Evolutionary conservation across 176 grass and related monocot species (phyloP), one percentile per base, ranked within the genome.

Genomic region (Themeda triandra): DNA sequence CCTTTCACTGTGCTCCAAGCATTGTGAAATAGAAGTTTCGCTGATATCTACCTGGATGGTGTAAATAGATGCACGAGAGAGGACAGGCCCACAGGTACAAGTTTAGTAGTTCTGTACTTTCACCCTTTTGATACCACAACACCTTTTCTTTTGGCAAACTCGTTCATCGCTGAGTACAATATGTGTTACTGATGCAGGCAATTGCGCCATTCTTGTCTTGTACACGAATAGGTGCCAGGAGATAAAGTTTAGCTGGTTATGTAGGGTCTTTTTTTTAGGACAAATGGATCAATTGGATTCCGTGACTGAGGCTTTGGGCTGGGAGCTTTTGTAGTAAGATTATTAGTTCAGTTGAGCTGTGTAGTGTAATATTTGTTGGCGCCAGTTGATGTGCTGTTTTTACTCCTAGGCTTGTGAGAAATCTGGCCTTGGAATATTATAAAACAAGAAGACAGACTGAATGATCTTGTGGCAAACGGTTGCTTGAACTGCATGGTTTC

Each of bases 51-150:
- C 4, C 17, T 62, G 46, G 67, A 73, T 25, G 49, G 13, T 77
- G 56, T 80, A 46, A 39, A 68, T 19, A 37, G 76, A 49, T 67
- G 30, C 82, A 69, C 0, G 3, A 6, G 25, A 30, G 30, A 68
- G 65, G 54, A 36, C 42, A 39, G 36, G 73, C 25, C 45, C 14
- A 49, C 74, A 87, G 84, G 88, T 90, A 83, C 11, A 7, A 10
- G 25, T 15, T 23, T 18, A 37, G 14, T 60, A 66, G 0, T 62
- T 71, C 24, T 49, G 13, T 60, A 24, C 25, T 51, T 59, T 39
- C 18, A 25, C 13, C 25, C 11, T 68, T 59, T 27, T 9, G 46
- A 18, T 36, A 12, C 15, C 36, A 30, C 44, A 35, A 36, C 35
- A 41, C 40, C 33, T 35, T 39, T 39, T 41, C 10, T 41, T 41